A percentile compares a stretch with the other conserved stretches of the same genome.
Evolutionary conservation across 768 basidiomycete genomes (phyloP).

Genomic region (Astraeus odoratus): DNA sequence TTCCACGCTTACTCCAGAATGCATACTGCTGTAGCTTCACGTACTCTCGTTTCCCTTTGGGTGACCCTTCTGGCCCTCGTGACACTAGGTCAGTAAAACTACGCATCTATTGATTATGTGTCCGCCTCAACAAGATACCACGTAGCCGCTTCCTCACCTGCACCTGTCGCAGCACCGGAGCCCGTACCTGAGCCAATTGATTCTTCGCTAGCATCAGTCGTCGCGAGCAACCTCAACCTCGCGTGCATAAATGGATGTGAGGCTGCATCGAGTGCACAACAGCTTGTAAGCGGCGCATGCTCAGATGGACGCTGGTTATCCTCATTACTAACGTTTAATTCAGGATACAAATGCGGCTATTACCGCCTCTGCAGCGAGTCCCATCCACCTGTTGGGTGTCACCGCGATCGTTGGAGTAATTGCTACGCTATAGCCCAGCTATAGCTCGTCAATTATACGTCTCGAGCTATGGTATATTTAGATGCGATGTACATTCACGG

Average conservation of each 20-base stretch:
- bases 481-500: not conserved
- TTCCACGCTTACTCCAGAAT: slow-evolving; percentile 8
- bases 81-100: slow-evolving; percentile 12
- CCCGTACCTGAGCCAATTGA: slow-evolving; percentile 13
- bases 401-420: slow-evolving; percentile 18
- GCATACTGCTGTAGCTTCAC: slow-evolving; percentile 9
- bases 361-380: slow-evolving; percentile 11
- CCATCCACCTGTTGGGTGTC: slow-evolving; percentile 16
- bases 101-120: not conserved
- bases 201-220: slow-evolving; percentile 6
- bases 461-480: not conserved
- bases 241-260: slow-evolving; percentile 19
- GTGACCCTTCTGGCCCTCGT: slow-evolving; percentile 15
- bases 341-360: slow-evolving; percentile 17
- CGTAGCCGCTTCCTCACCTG: slow-evolving; percentile 18
- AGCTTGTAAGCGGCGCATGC: slow-evolving; percentile 11
- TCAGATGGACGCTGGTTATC: no score
- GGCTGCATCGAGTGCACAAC: slow-evolving; percentile 13
- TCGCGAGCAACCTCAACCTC: slow-evolving; percentile 20
- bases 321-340: not conserved
- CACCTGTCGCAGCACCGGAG: slow-evolving; percentile 14
- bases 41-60: slow-evolving; percentile 14
- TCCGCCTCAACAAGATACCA: not conserved
- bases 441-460: no score
- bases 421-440: slow-evolving; percentile 7